Conservation (phyloP, 2,329 filamentous ascomycete genomes). For the Nectriaceae sp. region DNA sequence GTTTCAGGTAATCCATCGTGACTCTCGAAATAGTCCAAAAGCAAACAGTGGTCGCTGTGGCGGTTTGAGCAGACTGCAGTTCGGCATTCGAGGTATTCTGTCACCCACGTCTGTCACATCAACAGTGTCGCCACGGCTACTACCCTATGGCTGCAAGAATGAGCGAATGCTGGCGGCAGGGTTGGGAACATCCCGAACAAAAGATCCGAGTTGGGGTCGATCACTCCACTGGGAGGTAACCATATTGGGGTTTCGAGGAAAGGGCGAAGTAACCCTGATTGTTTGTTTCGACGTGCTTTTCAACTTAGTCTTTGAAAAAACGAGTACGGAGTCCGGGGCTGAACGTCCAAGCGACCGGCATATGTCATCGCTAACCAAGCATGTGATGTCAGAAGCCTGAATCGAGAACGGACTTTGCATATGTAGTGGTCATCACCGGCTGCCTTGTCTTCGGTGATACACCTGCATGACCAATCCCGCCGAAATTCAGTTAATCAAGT, state of each 20-base stretch:
- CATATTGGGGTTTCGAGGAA: background rate
- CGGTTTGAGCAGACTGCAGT: background rate
- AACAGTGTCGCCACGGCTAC: conserved; percentile 15
- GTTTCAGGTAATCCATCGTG: background rate
- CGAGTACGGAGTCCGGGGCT: background rate
- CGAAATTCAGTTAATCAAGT: background rate
- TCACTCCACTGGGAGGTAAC: conserved; percentile 1
- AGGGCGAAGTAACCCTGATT: background rate
- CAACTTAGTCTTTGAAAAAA: background rate
- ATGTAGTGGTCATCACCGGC: too few relatives aligned
- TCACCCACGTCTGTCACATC: background rate
- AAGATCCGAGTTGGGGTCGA: conserved; percentile 15
- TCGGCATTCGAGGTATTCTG: background rate
- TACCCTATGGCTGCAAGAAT: conserved; percentile 11
- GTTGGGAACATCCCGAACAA: conserved; percentile 14
- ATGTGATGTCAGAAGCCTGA: conserved; percentile 12
- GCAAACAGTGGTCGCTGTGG: conserved; percentile 6
- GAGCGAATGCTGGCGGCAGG: conserved; percentile 1
- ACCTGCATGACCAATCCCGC: background rate
- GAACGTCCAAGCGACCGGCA: background rate
- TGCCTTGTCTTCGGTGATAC: too few relatives aligned
- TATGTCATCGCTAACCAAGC: conserved; percentile 9
- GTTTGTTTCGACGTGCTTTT: background rate
- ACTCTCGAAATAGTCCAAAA: conserved; percentile 20
- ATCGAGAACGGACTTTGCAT: too few relatives aligned